These are phyloP conservation scores for Evernia prunastri DNA, from an alignment of 495 filamentous ascomycete genomes.

Conservation along the genomic window DNA sequence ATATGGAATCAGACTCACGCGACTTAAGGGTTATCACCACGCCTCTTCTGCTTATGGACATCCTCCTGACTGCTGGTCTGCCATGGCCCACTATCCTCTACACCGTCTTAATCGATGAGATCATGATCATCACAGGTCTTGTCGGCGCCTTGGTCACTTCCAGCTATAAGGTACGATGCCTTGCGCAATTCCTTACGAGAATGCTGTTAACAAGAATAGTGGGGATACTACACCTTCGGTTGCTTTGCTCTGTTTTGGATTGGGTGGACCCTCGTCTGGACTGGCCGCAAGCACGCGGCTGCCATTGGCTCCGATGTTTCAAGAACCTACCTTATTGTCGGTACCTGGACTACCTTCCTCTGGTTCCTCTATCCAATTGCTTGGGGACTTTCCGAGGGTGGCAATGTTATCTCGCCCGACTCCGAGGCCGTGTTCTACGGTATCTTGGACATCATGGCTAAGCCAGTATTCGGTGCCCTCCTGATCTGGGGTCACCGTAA, in stretches of 20 bases:
- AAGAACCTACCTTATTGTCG: conserved; percentile 46
- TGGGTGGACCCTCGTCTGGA: conserved; percentile 54
- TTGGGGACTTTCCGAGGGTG: conserved; percentile 62
- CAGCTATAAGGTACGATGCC: conserved; percentile 43
- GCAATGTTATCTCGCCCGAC: conserved; percentile 58
- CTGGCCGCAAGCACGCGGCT: conserved; percentile 48
- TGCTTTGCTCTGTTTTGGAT: conserved; percentile 45
- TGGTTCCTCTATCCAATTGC: conserved; percentile 62
- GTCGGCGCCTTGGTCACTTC: conserved; percentile 53
- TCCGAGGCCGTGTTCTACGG: conserved; percentile 65
- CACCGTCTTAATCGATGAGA: conserved; percentile 52
- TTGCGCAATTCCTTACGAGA: neutral
- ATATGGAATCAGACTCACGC: conserved; percentile 5
- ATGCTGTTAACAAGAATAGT: conserved; percentile 18
- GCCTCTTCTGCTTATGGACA: conserved; percentile 50
- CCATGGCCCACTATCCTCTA: conserved; percentile 60
- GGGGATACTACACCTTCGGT: conserved; percentile 61
- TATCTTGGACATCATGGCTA: conserved; percentile 55
- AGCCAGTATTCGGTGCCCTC: conserved; percentile 49
- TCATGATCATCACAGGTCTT: conserved; percentile 60
- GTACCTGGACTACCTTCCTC: conserved; percentile 44
- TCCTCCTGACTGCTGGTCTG: conserved; percentile 58
- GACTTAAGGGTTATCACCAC: conserved; percentile 38
- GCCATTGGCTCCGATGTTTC: conserved; percentile 44
- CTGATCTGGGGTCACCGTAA: conserved; percentile 49